Evolutionary conservation across 345 rosid genomes (phyloP).

Genomic region (Mallotus nudiflorus): DNA sequence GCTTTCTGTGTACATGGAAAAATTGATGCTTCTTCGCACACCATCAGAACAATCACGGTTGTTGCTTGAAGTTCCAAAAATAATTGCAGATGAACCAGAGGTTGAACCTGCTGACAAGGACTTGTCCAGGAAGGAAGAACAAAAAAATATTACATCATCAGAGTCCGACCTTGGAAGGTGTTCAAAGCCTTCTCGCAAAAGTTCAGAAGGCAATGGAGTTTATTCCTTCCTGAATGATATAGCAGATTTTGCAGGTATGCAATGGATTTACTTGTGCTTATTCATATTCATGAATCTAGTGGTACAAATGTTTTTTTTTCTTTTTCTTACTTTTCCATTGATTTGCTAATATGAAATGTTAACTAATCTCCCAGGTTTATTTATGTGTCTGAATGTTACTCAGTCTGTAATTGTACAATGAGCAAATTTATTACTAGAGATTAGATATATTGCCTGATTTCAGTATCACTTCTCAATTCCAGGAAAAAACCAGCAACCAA

Average conservation of each 20-base stretch:
- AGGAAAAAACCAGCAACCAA: slow-evolving; percentile 3
- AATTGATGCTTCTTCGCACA: slow-evolving; percentile 34
- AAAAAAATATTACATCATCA: not conserved
- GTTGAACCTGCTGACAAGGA: slow-evolving; percentile 10
- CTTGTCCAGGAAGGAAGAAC: slow-evolving; percentile 1
- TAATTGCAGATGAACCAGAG: slow-evolving; percentile 38
- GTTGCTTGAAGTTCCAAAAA: slow-evolving; percentile 42
- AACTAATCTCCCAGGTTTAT: not conserved
- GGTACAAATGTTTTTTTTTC: not conserved
- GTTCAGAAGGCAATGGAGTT: not conserved
- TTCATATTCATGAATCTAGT: not conserved
- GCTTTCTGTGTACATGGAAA: slow-evolving; percentile 35
- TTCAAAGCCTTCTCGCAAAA: not conserved
- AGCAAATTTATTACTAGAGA: not conserved
- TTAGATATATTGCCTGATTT: not conserved
- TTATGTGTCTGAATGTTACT: not conserved
- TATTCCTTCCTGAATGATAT: slow-evolving; percentile 5
- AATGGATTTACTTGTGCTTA: not conserved
- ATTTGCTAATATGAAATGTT: not conserved
- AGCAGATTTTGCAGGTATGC: slow-evolving; percentile 5
- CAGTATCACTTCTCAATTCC: not conserved
- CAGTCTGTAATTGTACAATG: not conserved
- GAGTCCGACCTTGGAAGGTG: not conserved
- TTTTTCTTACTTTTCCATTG: not conserved
- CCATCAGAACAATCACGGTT: slow-evolving; percentile 48